Conservation (phyloP, 257 asterid genomes). For the Scutellaria minor region DNA sequence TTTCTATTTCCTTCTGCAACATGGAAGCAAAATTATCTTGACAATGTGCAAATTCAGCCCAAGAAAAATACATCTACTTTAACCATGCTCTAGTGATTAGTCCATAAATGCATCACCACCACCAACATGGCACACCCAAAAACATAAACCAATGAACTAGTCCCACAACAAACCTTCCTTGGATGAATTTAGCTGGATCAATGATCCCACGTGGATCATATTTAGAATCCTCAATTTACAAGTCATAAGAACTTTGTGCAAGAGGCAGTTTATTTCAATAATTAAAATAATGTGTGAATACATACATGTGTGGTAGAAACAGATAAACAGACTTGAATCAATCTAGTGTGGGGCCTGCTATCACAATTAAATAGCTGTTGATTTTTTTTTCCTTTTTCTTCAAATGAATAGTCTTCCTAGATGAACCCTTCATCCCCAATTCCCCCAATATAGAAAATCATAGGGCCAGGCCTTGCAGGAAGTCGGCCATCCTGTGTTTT, state of each 20-base stretch:
- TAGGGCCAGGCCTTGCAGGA: slow-evolving; percentile 13
- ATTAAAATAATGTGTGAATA: background rate
- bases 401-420: background rate
- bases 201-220: slow-evolving; percentile 5
- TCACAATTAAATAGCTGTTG: background rate
- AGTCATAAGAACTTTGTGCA: background rate
- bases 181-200: background rate
- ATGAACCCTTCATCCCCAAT: background rate
- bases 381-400: background rate
- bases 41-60: slow-evolving; percentile 13
- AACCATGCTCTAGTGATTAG: background rate
- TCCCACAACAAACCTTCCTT: background rate
- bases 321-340: background rate
- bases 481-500: slow-evolving; percentile 23
- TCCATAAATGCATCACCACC: background rate
- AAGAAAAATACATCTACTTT: background rate
- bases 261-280: background rate
- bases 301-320: background rate
- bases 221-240: background rate
- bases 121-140: slow-evolving; percentile 2
- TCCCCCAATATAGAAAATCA: background rate
- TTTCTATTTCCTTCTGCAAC: slow-evolving; percentile 16
- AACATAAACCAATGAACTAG: slow-evolving; percentile 13
- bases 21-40: slow-evolving; percentile 6
- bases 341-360: background rate